Evolutionary conservation across 208 protist species (phyloP).

Genomic region (Tritrichomonas foetus): DNA sequence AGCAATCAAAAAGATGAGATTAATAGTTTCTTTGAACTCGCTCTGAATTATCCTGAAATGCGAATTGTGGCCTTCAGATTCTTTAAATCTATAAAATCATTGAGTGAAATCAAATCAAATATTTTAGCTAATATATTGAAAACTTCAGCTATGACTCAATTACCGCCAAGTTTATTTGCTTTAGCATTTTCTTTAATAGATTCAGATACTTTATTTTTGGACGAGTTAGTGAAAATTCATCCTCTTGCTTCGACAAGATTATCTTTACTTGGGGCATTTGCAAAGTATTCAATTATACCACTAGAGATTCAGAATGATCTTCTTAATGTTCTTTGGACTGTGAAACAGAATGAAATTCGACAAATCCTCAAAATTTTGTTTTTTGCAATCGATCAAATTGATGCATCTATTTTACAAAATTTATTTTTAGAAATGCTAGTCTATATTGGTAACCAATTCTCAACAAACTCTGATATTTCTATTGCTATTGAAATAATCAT

Average conservation of each 20-base stretch:
- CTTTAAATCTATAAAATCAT: background rate
- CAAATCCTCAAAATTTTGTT: background rate
- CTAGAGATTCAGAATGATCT: background rate
- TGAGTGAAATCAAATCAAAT: background rate
- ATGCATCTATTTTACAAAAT: too few species aligned
- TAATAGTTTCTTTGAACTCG: background rate
- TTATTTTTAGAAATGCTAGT: too few species aligned
- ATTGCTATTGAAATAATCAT: too few species aligned
- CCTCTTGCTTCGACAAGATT: background rate
- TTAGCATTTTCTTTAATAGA: background rate
- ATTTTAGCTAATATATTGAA: background rate
- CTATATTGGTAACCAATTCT: too few species aligned
- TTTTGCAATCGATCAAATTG: too few species aligned
- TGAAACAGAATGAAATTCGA: background rate
- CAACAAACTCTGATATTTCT: too few species aligned
- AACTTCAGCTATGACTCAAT: background rate
- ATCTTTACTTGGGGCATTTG: background rate
- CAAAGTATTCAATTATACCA: background rate
- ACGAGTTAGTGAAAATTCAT: background rate
- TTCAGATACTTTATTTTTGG: background rate
- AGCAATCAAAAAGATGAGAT: background rate
- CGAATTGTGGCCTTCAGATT: background rate
- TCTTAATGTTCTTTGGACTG: background rate
- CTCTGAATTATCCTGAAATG: too few species aligned
- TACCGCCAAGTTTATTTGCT: background rate